Evolutionary conservation across 1,284 basidiomycete species (phyloP).

Genomic region (Heterobasidion occidentale): DNA sequence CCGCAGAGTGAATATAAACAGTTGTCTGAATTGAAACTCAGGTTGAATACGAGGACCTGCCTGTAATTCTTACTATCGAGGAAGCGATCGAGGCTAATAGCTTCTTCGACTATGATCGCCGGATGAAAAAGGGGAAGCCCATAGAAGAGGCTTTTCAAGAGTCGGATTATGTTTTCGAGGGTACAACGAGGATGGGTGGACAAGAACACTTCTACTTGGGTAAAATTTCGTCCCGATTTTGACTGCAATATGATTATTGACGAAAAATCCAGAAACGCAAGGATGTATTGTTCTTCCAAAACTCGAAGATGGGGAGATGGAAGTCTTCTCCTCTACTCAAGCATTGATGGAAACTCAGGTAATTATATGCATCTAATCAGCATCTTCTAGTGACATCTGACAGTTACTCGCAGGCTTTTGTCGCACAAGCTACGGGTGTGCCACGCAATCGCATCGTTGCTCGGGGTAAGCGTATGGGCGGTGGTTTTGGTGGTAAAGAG

Average conservation of each 20-base stretch:
- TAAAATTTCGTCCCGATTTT: neutral
- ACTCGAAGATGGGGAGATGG: neutral
- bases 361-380: neutral
- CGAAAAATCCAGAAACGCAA: neutral
- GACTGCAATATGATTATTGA: neutral
- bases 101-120: neutral
- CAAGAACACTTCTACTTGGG: neutral
- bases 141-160: neutral
- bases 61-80: neutral
- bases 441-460: neutral
- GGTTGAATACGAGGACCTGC: neutral
- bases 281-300: neutral
- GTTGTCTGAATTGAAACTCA: neutral
- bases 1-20: too few species aligned
- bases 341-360: neutral
- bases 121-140: neutral
- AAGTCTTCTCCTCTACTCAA: neutral
- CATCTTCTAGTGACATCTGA: neutral
- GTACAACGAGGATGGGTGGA: neutral
- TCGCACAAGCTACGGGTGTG: neutral
- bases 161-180: neutral
- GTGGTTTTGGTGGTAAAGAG: neutral
- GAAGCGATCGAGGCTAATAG: neutral
- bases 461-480: neutral
- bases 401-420: neutral